Evolutionary conservation across 495 filamentous ascomycete species (phyloP), one percentile per base, ranked within the genome.

Genomic region (Neurospora tetrasperma): DNA sequence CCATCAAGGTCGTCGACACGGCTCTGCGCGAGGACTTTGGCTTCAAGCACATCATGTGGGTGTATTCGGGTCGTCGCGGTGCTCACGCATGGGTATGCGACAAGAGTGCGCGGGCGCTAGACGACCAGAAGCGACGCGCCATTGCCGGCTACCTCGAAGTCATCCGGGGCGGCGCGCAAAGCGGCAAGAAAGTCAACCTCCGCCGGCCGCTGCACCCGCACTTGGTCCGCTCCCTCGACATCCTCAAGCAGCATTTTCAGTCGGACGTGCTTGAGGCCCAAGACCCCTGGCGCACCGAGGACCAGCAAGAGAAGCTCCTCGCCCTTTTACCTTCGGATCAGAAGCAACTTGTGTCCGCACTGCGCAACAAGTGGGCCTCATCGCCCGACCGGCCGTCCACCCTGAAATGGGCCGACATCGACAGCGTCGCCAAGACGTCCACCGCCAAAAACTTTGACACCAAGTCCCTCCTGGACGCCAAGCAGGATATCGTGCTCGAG

Each of bases 41-140:
- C 31, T 99, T 97, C 79, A 88, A 93, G 77, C 95, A 99, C 80
- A 94, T 99, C 75, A 86, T 99, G 76, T 99, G 96, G 96, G 94
- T 99, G 1, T 99, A 98, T 81, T 98, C 96, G 0, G 96, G 96
- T 42, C 91, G 96, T 79, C 89, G 96, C 88, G 96, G 96, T 81
- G 94, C 91, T 18, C 96, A 99, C 89, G 96, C 95, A 9, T 99
- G 96, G 96, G 92, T 99, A n/a, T 97, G 95, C 79, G 96, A 99
- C 81, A 91, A 91, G 73, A 89, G 89, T 69, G 96, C 94, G 5
- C 87, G 96, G 73, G 84, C 85, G 44, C 86, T 99, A 82, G 90
- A 97, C 76, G 96, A 98, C 78, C 84, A 89, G 70, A 93, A 92
- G 76, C 87, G 96, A 41, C 90, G 88, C 73, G 92, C 94, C 4